Percentiles rank a stretch among this genome's conserved stretches.
Conservation (phyloP, 306 rosid genomes). For the Medicago arabica region DNA sequence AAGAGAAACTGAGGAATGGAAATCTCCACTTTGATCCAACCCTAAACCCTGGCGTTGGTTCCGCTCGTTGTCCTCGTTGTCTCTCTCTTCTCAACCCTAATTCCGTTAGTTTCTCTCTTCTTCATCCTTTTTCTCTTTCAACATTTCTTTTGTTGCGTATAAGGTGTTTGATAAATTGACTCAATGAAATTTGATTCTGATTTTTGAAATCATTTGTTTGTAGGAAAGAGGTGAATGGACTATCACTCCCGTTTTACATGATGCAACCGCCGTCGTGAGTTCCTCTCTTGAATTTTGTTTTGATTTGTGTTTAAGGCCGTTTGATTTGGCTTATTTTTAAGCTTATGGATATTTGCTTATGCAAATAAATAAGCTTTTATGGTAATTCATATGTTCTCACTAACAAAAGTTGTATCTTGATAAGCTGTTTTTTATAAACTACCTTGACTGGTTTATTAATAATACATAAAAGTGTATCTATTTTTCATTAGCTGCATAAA, state of each 20-base stretch:
- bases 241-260: slow-evolving; percentile 76
- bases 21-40: slow-evolving; percentile 88
- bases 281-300: slow-evolving; percentile 2
- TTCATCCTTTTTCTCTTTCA: neutral
- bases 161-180: slow-evolving; percentile 41
- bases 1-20: slow-evolving; percentile 76
- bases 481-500: too few species aligned
- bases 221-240: slow-evolving; percentile 86
- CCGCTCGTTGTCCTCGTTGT: slow-evolving; percentile 92
- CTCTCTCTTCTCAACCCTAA: slow-evolving; percentile 72
- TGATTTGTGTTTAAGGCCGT: neutral
- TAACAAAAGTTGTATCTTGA: too few species aligned
- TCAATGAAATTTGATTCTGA: neutral
- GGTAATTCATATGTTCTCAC: too few species aligned
- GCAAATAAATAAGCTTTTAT: too few species aligned
- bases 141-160: neutral
- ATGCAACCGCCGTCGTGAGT: slow-evolving; percentile 79
- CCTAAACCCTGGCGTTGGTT: slow-evolving; percentile 86
- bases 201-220: slow-evolving; percentile 17
- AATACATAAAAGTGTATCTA: too few species aligned
- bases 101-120: slow-evolving; percentile 44
- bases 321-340: too few species aligned
- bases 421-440: too few species aligned
- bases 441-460: too few species aligned
- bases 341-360: too few species aligned